Evolutionary conservation across 495 filamentous ascomycete species (phyloP).

Genomic region (Daldinia decipiens): DNA sequence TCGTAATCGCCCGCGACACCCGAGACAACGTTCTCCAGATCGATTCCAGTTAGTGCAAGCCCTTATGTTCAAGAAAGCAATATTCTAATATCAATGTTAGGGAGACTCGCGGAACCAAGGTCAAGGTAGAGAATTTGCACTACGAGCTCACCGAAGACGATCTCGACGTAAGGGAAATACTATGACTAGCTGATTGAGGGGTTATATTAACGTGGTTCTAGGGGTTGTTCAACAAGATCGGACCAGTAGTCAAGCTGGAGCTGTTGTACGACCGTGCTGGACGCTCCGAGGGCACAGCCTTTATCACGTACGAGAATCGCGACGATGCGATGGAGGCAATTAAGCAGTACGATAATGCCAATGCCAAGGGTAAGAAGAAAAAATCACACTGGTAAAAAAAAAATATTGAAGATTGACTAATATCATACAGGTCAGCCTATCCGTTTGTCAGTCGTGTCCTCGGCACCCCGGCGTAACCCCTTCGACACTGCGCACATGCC

Average conservation of each 20-base stretch:
- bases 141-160: constrained; percentile 92
- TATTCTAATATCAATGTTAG: constrained; percentile 25
- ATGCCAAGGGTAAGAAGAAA: constrained; percentile 73
- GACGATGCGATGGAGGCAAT: constrained; percentile 79
- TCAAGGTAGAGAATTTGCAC: constrained; percentile 91
- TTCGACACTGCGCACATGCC: constrained; percentile 68
- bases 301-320: constrained; percentile 77
- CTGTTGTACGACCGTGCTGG: constrained; percentile 90
- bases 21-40: constrained; percentile 59
- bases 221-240: constrained; percentile 85
- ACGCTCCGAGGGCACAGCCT: constrained; percentile 87
- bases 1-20: constrained; percentile 49
- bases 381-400: too few species aligned
- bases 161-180: constrained; percentile 69
- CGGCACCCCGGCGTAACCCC: constrained; percentile 58
- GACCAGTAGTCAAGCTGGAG: constrained; percentile 72
- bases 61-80: background rate
- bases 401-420: constrained; percentile 25
- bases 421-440: constrained; percentile 75
- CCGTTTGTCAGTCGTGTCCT: constrained; percentile 75
- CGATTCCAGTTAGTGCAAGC: constrained; percentile 58
- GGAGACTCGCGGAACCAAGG: constrained; percentile 69
- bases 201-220: constrained; percentile 50
- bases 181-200: background rate
- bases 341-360: constrained; percentile 85